These are phyloP conservation scores for Camelina hispida DNA, from an alignment of 345 rosid genomes.

Conservation along the genomic window DNA sequence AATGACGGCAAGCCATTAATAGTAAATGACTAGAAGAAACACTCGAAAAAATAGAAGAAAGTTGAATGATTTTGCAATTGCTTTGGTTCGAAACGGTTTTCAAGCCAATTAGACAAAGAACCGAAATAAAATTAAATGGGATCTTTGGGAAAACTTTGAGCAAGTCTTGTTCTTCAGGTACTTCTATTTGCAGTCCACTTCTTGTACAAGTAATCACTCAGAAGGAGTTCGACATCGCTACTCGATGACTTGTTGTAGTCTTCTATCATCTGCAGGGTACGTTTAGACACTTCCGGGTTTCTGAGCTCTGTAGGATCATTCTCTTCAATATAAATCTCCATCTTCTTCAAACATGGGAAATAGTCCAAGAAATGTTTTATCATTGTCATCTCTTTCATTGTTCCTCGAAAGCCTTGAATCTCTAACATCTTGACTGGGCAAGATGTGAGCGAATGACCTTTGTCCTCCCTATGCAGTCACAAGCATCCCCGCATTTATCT, in stretches of 20 bases:
- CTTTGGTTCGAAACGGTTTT: no score
- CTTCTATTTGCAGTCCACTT: no score
- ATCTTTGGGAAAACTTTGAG: no score
- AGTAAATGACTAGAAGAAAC: not conserved
- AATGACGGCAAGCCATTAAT: not conserved
- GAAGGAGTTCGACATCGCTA: no score
- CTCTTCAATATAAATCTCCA: not conserved
- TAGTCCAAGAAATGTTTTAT: not conserved
- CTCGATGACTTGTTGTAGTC: no score
- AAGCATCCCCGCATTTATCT: slow-evolving; percentile 2
- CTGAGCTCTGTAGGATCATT: not conserved
- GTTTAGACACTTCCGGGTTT: no score
- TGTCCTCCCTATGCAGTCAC: slow-evolving; percentile 13
- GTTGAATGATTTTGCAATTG: not conserved
- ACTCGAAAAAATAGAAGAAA: not conserved
- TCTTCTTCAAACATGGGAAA: slow-evolving; percentile 4
- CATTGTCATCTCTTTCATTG: not conserved
- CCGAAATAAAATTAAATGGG: no score
- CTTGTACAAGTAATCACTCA: no score
- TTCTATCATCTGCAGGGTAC: no score
- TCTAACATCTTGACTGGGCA: slow-evolving; percentile 25
- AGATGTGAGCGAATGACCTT: slow-evolving; percentile 6
- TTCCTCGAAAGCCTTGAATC: slow-evolving; percentile 10
- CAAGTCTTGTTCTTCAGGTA: no score
- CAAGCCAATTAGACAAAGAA: no score